Conservation (phyloP, 352 stramenopile species). For the Hyaloperonospora brassicae region DNA sequence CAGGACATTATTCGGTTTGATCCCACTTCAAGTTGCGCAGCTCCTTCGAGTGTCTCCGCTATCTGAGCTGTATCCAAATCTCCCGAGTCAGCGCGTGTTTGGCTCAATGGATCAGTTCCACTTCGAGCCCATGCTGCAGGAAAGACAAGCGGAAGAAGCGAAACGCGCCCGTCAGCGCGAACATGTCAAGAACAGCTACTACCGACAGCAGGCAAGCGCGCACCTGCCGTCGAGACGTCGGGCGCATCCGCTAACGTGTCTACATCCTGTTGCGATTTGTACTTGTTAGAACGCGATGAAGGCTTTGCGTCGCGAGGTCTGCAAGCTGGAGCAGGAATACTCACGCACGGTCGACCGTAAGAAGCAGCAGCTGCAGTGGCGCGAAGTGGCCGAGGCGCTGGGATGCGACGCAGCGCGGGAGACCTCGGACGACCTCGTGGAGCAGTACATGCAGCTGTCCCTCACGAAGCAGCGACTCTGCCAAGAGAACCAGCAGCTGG, state of each 20-base stretch:
- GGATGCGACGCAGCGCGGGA: constrained; percentile 7
- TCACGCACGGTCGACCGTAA: constrained; percentile 17
- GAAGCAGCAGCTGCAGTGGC: constrained; percentile 18
- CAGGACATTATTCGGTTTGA: constrained; percentile 1
- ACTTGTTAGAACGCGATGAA: constrained; percentile 27
- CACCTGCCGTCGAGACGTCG: not conserved
- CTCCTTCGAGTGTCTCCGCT: constrained; percentile 11
- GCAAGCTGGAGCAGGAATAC: constrained; percentile 32
- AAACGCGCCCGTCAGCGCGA: constrained; percentile 50
- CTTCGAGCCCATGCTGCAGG: constrained; percentile 1
- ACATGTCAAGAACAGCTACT: constrained; percentile 47
- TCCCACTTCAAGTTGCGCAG: constrained; percentile 17
- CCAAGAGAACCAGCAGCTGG: constrained; percentile 42
- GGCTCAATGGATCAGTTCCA: constrained; percentile 11
- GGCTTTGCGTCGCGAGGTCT: constrained; percentile 29
- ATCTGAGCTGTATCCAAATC: constrained; percentile 9
- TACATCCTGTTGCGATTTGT: not conserved
- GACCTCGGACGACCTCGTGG: constrained; percentile 20
- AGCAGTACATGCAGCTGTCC: constrained; percentile 45
- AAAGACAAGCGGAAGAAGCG: constrained; percentile 11
- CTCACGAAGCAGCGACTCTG: constrained; percentile 42
- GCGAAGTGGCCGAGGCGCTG: constrained; percentile 9
- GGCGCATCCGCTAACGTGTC: constrained; percentile 5
- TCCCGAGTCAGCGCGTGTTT: constrained; percentile 4
- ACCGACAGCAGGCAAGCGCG: constrained; percentile 27